Base-by-base conservation (phyloP, 331 rosid species). In the Malus hybrid region DNA sequence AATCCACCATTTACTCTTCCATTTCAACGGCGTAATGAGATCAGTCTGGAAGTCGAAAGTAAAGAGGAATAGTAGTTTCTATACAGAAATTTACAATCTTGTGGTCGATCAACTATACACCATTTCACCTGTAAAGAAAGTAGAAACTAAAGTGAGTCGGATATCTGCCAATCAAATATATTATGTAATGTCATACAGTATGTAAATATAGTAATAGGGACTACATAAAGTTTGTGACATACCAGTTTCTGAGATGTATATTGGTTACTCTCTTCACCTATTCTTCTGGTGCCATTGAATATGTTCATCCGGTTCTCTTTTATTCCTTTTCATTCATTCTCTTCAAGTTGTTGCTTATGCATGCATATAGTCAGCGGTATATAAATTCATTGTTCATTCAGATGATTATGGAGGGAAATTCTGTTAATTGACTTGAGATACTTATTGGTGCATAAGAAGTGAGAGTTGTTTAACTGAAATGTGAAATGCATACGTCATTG, bases 1-100 rank as follows among this genome's bases (percentile, higher is more conserved):
- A 94, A 94, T 83, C 98, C 97, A 13, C 98, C 97, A 48, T 94
- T 94, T 77, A 85, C 96, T 6, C 97, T 94, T 82, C 97, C 98
- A 64, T 91, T 94, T 84, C 97, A 91, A 94, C 92, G 96, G 48
- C 96, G 97, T 65, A 94, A 94, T 79, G 98, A 94, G 90, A 86
- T 94, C 78, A 85, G 93, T 55, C 78, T 94, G 84, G 98, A 91
- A 88, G 92, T 94, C 50, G 95, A 88, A 82, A 67, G 86, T 90
- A 90, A 83, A 85, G 83, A 79, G 56, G 64, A 85, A 18, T 81
- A 80, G 27, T 84, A 86, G 85, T 73, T 55, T 61, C 50, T 76
- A 54, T 61, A 55, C 22, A 20, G 71, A 63, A 76, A 50, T 36
- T 27, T 81, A 79, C 66, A 57, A 59, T 68, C 61, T 54, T 48